phyloP scores from a whole-genome alignment of 371 early-diverging fungal species.

The Syncephalastrum sp. region DNA sequence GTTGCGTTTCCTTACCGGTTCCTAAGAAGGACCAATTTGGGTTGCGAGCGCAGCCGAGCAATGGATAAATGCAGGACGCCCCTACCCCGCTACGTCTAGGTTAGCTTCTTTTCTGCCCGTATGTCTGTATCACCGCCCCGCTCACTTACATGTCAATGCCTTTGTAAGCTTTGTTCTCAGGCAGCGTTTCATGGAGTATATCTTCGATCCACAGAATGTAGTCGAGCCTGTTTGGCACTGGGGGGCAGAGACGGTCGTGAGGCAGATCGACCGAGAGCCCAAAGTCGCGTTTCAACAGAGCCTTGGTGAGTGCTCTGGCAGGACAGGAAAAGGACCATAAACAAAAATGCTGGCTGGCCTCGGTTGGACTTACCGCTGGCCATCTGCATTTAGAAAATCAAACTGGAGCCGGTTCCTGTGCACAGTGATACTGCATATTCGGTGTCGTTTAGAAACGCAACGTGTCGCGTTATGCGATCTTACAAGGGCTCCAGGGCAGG shows the following conservation, averaged over 20 bases:
- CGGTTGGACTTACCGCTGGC: conserved; percentile 27
- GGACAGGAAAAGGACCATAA: not conserved
- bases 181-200: conserved; percentile 38
- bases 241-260: conserved; percentile 62
- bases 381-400: conserved; percentile 41
- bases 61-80: conserved; percentile 75
- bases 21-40: conserved; percentile 55
- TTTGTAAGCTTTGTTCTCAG: conserved; percentile 12
- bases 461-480: not conserved
- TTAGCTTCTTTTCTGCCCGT: not conserved
- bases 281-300: conserved; percentile 60
- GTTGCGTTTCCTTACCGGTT: conserved; percentile 37
- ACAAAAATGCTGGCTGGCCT: not conserved
- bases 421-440: too few relatives aligned
- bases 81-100: conserved; percentile 61
- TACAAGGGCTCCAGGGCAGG: conserved; percentile 24
- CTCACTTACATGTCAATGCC: conserved; percentile 64
- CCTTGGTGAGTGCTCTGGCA: conserved; percentile 48
- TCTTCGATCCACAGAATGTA: conserved; percentile 69
- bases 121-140: not conserved
- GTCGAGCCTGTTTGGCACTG: conserved; percentile 64
- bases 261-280: conserved; percentile 60
- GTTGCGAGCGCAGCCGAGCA: conserved; percentile 56
- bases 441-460: too few relatives aligned
- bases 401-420: conserved; percentile 4